A percentile compares a stretch with the other conserved stretches of the same genome.
Conservation (phyloP, 192 early-diverging fungal species). For the Mortierella claussenii region DNA sequence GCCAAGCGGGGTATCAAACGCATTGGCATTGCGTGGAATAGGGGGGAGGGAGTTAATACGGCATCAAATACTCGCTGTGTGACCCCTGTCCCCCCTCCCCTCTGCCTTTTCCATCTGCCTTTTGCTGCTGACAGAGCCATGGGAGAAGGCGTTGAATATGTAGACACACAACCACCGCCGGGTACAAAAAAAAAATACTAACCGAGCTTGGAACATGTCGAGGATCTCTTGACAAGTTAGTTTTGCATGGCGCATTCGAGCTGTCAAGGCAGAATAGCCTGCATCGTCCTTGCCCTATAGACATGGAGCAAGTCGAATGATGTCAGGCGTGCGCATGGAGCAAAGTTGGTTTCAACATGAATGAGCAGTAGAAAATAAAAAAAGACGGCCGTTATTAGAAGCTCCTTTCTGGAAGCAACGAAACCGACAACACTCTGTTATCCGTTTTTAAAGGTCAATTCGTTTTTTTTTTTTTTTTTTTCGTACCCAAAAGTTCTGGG, state of each 20-base stretch:
- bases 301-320: not conserved
- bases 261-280: slow-evolving; percentile 71
- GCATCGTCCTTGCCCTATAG: slow-evolving; percentile 72
- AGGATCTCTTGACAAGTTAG: slow-evolving; percentile 75
- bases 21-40: no score
- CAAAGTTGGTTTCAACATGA: not conserved
- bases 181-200: no score
- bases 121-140: no score
- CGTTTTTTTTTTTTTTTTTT: no score
- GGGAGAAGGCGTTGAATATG: no score
- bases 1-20: no score
- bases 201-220: slow-evolving; percentile 66
- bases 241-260: slow-evolving; percentile 75
- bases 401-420: not conserved
- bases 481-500: slow-evolving; percentile 53
- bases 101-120: no score
- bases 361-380: not conserved
- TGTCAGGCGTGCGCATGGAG: not conserved
- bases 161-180: no score
- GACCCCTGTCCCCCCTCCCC: no score
- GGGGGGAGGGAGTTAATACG: no score
- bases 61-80: no score
- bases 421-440: not conserved
- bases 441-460: no score
- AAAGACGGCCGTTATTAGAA: not conserved